Evolutionary conservation across 2,329 filamentous ascomycete species (phyloP).

Genomic region (Calonectria leucothoes): DNA sequence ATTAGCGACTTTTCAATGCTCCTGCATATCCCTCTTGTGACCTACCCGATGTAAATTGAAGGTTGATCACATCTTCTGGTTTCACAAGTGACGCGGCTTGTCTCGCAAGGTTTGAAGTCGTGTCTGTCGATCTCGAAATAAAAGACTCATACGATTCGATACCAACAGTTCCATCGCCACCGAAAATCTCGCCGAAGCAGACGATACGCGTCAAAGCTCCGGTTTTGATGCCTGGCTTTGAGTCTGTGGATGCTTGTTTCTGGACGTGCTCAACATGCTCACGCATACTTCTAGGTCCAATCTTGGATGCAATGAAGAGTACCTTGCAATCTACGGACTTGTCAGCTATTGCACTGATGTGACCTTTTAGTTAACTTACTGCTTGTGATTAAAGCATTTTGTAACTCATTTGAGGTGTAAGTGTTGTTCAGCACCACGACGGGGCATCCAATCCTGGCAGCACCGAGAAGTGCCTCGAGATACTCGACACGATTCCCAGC

Average conservation of each 20-base stretch:
- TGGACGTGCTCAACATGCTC: slow-evolving; percentile 1
- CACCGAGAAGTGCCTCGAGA: slow-evolving; percentile 28
- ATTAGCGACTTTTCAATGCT: not conserved
- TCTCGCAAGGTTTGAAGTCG: not conserved
- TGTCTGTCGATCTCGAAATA: not conserved
- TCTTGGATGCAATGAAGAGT: slow-evolving; percentile 14
- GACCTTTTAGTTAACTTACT: not conserved
- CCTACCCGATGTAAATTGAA: slow-evolving; percentile 28
- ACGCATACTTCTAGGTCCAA: slow-evolving; percentile 1
- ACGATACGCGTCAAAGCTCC: not conserved
- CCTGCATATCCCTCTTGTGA: not conserved
- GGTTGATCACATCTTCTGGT: slow-evolving; percentile 22
- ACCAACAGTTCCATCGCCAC: not conserved
- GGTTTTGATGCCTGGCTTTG: not conserved
- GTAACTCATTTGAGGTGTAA: slow-evolving; percentile 17
- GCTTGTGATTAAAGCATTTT: slow-evolving; percentile 8
- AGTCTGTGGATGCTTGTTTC: not conserved
- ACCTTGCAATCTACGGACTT: slow-evolving; percentile 4
- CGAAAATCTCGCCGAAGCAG: not conserved
- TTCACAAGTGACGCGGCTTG: not conserved
- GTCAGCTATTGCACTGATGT: not conserved
- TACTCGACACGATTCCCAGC: slow-evolving; percentile 32
- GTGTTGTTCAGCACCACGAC: slow-evolving; percentile 32
- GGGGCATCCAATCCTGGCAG: slow-evolving; percentile 22
- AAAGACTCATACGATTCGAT: not conserved